These are phyloP conservation scores for Musa balbisiana DNA, from an alignment of 202 grass and related monocot genomes.

Conservation along the genomic window DNA sequence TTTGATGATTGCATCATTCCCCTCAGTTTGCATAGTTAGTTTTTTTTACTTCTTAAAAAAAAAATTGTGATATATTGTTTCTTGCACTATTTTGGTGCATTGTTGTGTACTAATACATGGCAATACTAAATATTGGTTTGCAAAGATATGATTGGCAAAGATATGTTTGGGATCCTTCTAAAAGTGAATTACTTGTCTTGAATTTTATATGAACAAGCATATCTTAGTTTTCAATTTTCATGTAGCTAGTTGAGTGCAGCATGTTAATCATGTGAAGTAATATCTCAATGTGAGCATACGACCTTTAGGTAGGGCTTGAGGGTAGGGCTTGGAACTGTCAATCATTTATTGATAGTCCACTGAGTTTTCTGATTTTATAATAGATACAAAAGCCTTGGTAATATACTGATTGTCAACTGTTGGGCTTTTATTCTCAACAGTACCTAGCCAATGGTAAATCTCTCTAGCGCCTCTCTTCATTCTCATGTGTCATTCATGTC, in stretches of 20 bases:
- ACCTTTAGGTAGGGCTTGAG: slow-evolving; percentile 75
- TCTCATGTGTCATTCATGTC: neutral
- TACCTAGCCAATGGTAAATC: neutral
- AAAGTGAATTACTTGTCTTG: neutral
- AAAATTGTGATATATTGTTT: neutral
- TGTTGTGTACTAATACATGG: neutral
- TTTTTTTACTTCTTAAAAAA: too few species aligned
- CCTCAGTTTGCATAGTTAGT: neutral
- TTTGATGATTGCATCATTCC: neutral
- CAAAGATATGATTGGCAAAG: neutral
- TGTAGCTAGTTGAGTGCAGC: neutral
- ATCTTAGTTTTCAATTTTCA: neutral
- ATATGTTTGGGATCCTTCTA: neutral
- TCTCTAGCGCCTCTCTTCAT: neutral
- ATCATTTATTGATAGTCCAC: too few species aligned
- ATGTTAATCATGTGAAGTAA: slow-evolving; percentile 1
- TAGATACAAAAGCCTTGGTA: neutral
- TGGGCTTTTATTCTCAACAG: neutral
- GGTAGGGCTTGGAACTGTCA: slow-evolving; percentile 45
- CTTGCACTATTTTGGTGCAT: neutral
- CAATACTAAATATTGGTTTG: too few species aligned
- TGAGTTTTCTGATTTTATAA: too few species aligned
- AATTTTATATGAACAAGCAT: neutral
- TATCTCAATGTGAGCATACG: neutral
- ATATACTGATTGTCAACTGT: neutral